Evolutionary conservation across 164 flowering plant species (phyloP), one percentile per base, ranked within the genome.

Genomic region (Cinnamomum chago): DNA sequence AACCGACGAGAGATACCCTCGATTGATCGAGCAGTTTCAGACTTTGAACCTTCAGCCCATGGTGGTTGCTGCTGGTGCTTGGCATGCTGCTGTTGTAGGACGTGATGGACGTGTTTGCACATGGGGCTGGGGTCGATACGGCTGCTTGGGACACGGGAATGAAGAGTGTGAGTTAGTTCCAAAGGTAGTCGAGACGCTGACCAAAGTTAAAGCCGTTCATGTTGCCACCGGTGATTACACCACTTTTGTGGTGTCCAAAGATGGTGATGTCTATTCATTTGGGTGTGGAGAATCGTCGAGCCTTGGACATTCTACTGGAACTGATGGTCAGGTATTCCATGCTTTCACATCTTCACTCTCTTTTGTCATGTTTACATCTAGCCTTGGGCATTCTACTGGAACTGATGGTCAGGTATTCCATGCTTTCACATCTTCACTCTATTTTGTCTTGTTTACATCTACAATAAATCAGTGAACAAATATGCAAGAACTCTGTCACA

Each of bases 71-170:
- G 97, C 99, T 22, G 99, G 98, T 79, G 95, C 99, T 73, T 96
- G 98, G 98, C 99, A 94, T 82, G 97, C 97, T 70, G 98, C 96
- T 67, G 98, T 90, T 15, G 97, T 94, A 18, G 98, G 99, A 7
- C 82, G 73, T 33, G 99, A 96, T 75, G 99, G 99, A 20, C 84
- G 99, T 60, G 99, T 96, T 3, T 96, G 98, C 83, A 96, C 99
- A 2, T 96, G 99, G 99, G 99, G 99, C 28, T 96, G 99, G 99
- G 98, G 98, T 1, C 90, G 94, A 1, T 89, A 92, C 73, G 99
- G 99, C 27, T 96, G 99, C 86, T 82, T 96, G 71, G 99, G 98
- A 47, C 99, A 96, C 74, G 99, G 99, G 20, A 90, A 92, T 64
- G 97, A 94, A 76, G 98, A 96, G 47, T 88, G 96, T 77, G 95